Percentiles rank a stretch among this genome's conserved stretches.
Evolutionary conservation across 2,329 filamentous ascomycete genomes (phyloP).

Genomic region (Coniochaeta sp.): DNA sequence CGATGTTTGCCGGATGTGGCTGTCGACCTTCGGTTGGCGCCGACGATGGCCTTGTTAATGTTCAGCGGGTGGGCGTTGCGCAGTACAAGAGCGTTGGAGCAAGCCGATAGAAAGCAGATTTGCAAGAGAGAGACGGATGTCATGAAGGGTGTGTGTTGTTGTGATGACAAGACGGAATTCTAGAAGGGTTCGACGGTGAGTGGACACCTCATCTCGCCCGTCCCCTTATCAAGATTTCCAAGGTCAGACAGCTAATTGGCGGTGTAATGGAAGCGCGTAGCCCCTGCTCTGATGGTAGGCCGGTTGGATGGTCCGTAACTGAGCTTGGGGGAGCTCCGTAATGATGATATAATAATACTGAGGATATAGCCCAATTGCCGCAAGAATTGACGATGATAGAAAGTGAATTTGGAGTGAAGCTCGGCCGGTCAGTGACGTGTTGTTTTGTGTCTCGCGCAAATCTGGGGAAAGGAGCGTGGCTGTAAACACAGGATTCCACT

Average conservation of each 20-base stretch:
- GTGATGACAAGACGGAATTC: slow-evolving; percentile 9
- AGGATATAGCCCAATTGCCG: neutral
- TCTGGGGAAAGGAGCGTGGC: neutral
- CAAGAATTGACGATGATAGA: neutral
- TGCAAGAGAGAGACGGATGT: slow-evolving; percentile 35
- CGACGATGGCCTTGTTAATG: slow-evolving; percentile 32
- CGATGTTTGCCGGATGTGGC: slow-evolving; percentile 17
- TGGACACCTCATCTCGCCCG: slow-evolving; percentile 23
- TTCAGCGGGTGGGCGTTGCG: slow-evolving; percentile 35
- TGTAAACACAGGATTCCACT: slow-evolving; percentile 1
- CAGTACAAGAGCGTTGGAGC: slow-evolving; percentile 33
- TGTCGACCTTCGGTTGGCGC: slow-evolving; percentile 32
- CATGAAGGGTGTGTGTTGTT: slow-evolving; percentile 38
- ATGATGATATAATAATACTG: neutral
- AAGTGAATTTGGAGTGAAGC: neutral
- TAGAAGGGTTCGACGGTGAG: slow-evolving; percentile 8
- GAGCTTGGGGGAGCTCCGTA: neutral
- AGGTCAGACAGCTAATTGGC: slow-evolving; percentile 12
- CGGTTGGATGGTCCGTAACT: neutral
- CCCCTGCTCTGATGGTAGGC: neutral
- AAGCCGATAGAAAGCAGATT: slow-evolving; percentile 39
- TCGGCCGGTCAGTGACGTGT: neutral
- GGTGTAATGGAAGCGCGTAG: neutral
- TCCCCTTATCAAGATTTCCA: slow-evolving; percentile 11
- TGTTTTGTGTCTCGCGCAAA: neutral